Base-by-base conservation (phyloP, 1,284 basidiomycete genomes). In the Hymenochaete sp. region DNA sequence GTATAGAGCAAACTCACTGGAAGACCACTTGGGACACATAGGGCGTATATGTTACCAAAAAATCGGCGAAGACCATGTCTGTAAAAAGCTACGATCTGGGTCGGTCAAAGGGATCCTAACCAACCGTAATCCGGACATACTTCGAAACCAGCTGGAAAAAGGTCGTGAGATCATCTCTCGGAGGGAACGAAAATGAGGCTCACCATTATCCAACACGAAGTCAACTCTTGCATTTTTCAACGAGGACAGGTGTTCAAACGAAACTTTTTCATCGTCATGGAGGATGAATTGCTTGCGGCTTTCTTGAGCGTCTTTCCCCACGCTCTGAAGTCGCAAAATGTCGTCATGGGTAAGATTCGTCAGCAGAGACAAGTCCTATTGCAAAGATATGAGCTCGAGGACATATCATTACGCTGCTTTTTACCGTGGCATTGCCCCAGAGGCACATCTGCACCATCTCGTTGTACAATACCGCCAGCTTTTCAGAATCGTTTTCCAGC, bases 31-130 rank as follows among this genome's bases (percentile, higher is more conserved):
- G 74, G 6, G 73, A 73, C 39, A 89, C 78, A 58, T 84, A 83
- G 1, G 90, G 86, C 0, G 92, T 93, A 57, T 82, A 80, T 0
- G 88, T 88, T 14, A 96, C 74, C 25, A 97, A 66, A 60, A 96
- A 98, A 60, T 98, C 95, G 28, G 93, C 95, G 52, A 98, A 82
- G 16, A 97, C 80, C 25, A 98, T 67, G 59, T 98, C 96, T 1
- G 93, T 96, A 62, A 90, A 93, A 11, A 98, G 70, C 85, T 91
- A 52, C 45, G 19, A 18, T 8, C 21, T 25, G 5, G 16, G 7
- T 18, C 26, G 5, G 24, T 9, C 13, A 9, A 18, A 22, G 6
- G 9, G 19, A 16, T 21, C 39, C 14, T 13, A 8, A 8, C 29
- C 28, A 14, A 31, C 32, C 7, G 28, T 13, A 29, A 6, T 4